A percentile compares a stretch with the other conserved stretches of the same genome.
These are phyloP conservation scores for Penicillium pulvis DNA, from an alignment of 495 filamentous ascomycete species.

Conservation along the genomic window DNA sequence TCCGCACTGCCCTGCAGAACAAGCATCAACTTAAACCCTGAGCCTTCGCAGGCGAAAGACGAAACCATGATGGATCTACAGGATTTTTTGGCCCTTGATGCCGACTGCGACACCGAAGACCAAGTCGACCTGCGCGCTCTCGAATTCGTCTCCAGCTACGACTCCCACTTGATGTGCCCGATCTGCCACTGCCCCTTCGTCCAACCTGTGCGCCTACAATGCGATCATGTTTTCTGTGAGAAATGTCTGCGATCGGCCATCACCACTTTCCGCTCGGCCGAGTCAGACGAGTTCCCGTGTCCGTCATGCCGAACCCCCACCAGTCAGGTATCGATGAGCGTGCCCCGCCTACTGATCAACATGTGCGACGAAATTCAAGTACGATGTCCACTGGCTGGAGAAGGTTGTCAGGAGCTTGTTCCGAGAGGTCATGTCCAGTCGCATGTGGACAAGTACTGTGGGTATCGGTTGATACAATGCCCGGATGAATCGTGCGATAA, in stretches of 20 bases:
- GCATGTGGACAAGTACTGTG: slow-evolving; percentile 77
- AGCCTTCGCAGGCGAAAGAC: not conserved
- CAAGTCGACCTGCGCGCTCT: slow-evolving; percentile 67
- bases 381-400: slow-evolving; percentile 63
- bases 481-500: slow-evolving; percentile 50
- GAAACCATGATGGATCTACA: slow-evolving; percentile 35
- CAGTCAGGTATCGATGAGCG: slow-evolving; percentile 37
- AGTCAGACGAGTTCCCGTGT: slow-evolving; percentile 45
- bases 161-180: slow-evolving; percentile 79
- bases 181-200: slow-evolving; percentile 80
- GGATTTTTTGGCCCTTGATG: slow-evolving; percentile 39
- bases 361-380: slow-evolving; percentile 79
- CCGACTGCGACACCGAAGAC: slow-evolving; percentile 31
- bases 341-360: slow-evolving; percentile 57
- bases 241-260: slow-evolving; percentile 67
- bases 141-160: slow-evolving; percentile 68
- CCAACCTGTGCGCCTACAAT: slow-evolving; percentile 68
- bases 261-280: slow-evolving; percentile 41
- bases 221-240: slow-evolving; percentile 77
- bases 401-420: slow-evolving; percentile 65
- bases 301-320: slow-evolving; percentile 49
- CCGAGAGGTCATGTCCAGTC: slow-evolving; percentile 68
- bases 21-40: not conserved
- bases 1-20: slow-evolving; percentile 7
- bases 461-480: slow-evolving; percentile 65